Base-by-base conservation (phyloP, 1,284 basidiomycete species). In the Rhizoctonia solani region DNA sequence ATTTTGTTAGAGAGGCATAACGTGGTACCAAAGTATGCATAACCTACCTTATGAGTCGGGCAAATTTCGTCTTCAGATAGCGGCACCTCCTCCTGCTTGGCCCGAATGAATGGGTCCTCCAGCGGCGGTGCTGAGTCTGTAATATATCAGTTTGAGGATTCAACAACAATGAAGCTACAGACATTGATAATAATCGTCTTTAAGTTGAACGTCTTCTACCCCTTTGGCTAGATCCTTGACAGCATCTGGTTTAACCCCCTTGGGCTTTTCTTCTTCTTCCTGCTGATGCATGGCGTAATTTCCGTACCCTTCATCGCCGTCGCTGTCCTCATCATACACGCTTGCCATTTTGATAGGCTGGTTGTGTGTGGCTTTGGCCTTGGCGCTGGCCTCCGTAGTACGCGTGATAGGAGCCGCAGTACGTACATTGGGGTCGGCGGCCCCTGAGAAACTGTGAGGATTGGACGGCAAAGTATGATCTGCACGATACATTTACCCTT, bases 241-340 rank as follows among this genome's bases (percentile, higher is more conserved):
- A 3, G 6, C 32, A 1, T 39, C 53, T 19, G 19, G n/a, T 14
- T 8, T 34, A 14, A 37, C 39, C 3, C 1, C 32, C n/a, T 39
- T 39, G 29, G n/a, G 21, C 30, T 54, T 30, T 23, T 21, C 50
- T 16, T 53, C 19, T 14, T 30, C 19, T 16, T 16, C 16, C 41
- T 21, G 16, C 30, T 37, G 8, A 16, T 39, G 30, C 32, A 34
- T 4, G 32, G 32, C 21, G 23, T 49, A 27, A 49, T 49, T 25
- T 5, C 39, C 29, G 54, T 54, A 46, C 42, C 41, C 21, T 42
- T 44, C 29, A 21, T 65, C 61, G 25, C 50, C 59, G 32, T 65
- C 61, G n/a, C 41, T 46, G 39, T 54, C 52, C n/a, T 65, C 61
- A 14, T 54, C 23, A 16, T 65, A 65, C 39, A 54, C 41, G 8